These are phyloP conservation scores for Lichina pygmaea DNA, from an alignment of 495 filamentous ascomycete genomes.

Conservation along the genomic window DNA sequence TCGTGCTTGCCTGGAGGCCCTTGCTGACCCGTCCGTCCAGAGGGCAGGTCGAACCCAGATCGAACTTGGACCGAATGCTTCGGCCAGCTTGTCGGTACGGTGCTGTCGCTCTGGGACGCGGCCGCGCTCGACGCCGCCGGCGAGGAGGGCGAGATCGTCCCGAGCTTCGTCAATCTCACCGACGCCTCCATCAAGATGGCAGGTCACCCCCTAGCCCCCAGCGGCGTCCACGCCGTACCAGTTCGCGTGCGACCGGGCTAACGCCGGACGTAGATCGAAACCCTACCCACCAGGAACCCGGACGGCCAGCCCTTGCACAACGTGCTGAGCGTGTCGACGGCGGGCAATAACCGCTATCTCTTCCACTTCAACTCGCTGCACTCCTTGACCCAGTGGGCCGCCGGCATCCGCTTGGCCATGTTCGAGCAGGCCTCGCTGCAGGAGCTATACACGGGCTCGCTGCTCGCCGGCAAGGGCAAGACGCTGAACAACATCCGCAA, in stretches of 20 bases:
- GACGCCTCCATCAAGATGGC: slow-evolving; percentile 98
- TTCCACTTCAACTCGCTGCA: slow-evolving; percentile 88
- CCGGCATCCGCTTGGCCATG: slow-evolving; percentile 80
- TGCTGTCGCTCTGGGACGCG: slow-evolving; percentile 89
- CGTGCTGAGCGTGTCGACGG: slow-evolving; percentile 82
- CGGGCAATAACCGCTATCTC: slow-evolving; percentile 81
- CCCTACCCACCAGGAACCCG: slow-evolving; percentile 50
- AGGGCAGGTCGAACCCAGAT: slow-evolving; percentile 62
- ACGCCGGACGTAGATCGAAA: slow-evolving; percentile 42
- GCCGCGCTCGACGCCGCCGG: slow-evolving; percentile 72
- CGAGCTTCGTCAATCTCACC: slow-evolving; percentile 89
- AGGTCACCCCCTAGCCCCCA: slow-evolving; percentile 5
- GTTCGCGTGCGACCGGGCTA: background rate
- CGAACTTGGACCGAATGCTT: slow-evolving; percentile 93
- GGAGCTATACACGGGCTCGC: slow-evolving; percentile 85
- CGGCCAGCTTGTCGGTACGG: slow-evolving; percentile 82
- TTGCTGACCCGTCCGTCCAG: slow-evolving; percentile 15
- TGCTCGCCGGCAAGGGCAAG: slow-evolving; percentile 89
- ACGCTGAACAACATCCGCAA: slow-evolving; percentile 57
- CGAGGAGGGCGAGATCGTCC: slow-evolving; percentile 58
- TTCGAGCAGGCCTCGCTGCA: slow-evolving; percentile 83
- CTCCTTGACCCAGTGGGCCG: slow-evolving; percentile 87
- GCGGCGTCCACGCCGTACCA: background rate
- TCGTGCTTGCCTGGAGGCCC: background rate
- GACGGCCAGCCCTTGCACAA: slow-evolving; percentile 64